Evolutionary conservation across 768 basidiomycete species (phyloP), one percentile per base, ranked within the genome.

Genomic region (Hysterangium stoloniferum): DNA sequence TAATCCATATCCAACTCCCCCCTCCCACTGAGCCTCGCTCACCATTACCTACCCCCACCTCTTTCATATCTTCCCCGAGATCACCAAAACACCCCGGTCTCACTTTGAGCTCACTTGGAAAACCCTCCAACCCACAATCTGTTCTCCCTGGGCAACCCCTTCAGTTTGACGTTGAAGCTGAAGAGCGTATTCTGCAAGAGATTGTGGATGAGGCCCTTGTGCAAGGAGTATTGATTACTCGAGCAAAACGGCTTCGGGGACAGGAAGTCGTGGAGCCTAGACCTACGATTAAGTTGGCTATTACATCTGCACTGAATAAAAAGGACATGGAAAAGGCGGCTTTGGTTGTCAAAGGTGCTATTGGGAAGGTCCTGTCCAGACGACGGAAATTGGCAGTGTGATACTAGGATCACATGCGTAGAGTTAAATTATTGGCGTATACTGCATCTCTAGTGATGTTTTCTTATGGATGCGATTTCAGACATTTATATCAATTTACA

Each of bases 261-360:
- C 93, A 96, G 67, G 95, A 99, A 72, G 69, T 79, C 55, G 70
- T 78, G 13, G 91, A 96, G 63, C 75, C 80, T 13, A 73, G 82
- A 40, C 92, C 96, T 32, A 89, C 86, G 58, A 80, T 98, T 53
- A 78, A 89, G 54, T 69, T 98, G n/a, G 84, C 85, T 20, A 68
- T 94, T 54, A 84, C 78, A 4, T 77, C 82, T 12, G 91, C 80
- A 12, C 64, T 97, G 56, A 82, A 82, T 22, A 85, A 74, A 75
- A 95, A 94, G 69, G 96, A 98, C 59, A 79, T 82, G 48, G 93
- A 96, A 73, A 94, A 91, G 71, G 87, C 93, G 3, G 79, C 82
- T 5, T 69, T 68, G 20, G 75, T 86, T 17, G 66, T 99, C 52
- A 89, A 84, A 69, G 71, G 73, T 27, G 84, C 83, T 33, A 68